phyloP scores from a whole-genome alignment of 2,329 filamentous ascomycete genomes.

The Phoma sp. region DNA sequence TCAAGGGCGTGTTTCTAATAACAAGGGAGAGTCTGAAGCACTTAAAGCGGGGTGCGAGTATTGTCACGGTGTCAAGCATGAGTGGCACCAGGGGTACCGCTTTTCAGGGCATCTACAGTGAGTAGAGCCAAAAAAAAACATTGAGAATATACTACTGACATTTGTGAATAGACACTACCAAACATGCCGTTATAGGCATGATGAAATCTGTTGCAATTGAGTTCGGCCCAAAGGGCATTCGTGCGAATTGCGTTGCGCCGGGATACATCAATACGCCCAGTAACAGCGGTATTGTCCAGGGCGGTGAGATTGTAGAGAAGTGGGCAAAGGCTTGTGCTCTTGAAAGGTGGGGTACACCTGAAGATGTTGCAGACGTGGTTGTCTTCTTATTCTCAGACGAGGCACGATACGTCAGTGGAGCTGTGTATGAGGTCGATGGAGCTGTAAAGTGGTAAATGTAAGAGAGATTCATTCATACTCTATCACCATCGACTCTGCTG shows the following conservation, averaged over 20 bases:
- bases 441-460: conserved; percentile 8
- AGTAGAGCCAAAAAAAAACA: background rate
- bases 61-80: conserved; percentile 20
- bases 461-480: no score
- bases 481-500: no score
- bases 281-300: conserved; percentile 59
- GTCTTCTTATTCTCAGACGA: background rate
- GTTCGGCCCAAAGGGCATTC: conserved; percentile 38
- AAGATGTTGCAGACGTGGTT: conserved; percentile 43
- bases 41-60: conserved; percentile 1
- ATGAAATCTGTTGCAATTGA: conserved; percentile 42
- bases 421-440: conserved; percentile 20
- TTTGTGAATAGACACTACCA: conserved; percentile 26
- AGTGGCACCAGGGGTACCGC: conserved; percentile 6
- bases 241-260: conserved; percentile 41
- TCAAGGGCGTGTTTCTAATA: conserved; percentile 25
- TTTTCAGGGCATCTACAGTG: conserved; percentile 13
- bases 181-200: conserved; percentile 45
- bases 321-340: conserved; percentile 51
- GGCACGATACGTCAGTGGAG: conserved; percentile 8
- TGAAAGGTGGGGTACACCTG: conserved; percentile 54
- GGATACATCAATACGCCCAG: conserved; percentile 58
- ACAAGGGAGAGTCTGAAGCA: conserved; percentile 52
- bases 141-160: background rate
- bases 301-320: conserved; percentile 52